Conservation (phyloP, 78 protist species). For the Dictyostelium intermedium region DNA sequence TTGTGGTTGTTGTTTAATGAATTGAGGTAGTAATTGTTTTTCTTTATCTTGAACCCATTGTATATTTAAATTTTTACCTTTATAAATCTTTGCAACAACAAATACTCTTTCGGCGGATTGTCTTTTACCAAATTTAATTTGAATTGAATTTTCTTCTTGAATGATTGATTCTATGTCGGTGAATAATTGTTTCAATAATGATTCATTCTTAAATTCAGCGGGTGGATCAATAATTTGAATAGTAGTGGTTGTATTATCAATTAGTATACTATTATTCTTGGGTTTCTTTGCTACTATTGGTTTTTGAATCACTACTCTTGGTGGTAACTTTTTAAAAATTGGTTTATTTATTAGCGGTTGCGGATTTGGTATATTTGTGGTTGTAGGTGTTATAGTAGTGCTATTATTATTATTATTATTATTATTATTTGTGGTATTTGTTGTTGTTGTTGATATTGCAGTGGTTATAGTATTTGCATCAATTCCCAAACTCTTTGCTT, state of each 20-base stretch:
- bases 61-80: conserved; percentile 34
- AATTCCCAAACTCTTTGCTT: conserved; percentile 56
- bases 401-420: no score
- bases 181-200: conserved; percentile 15
- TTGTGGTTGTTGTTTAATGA: background rate
- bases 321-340: background rate
- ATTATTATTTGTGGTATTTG: no score
- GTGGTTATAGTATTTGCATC: background rate
- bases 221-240: conserved; percentile 61
- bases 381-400: background rate
- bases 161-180: conserved; percentile 7
- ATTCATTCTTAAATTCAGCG: conserved; percentile 44
- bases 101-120: conserved; percentile 64
- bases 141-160: background rate
- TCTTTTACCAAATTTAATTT: conserved; percentile 57
- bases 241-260: conserved; percentile 60
- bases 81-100: conserved; percentile 56
- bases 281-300: background rate
- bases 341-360: background rate
- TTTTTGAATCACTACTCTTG: background rate
- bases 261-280: conserved; percentile 15
- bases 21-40: background rate
- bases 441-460: background rate
- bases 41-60: conserved; percentile 46
- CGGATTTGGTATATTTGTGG: background rate